phyloP scores from a whole-genome alignment of 495 filamentous ascomycete genomes.

The Penicillium antarcticum region DNA sequence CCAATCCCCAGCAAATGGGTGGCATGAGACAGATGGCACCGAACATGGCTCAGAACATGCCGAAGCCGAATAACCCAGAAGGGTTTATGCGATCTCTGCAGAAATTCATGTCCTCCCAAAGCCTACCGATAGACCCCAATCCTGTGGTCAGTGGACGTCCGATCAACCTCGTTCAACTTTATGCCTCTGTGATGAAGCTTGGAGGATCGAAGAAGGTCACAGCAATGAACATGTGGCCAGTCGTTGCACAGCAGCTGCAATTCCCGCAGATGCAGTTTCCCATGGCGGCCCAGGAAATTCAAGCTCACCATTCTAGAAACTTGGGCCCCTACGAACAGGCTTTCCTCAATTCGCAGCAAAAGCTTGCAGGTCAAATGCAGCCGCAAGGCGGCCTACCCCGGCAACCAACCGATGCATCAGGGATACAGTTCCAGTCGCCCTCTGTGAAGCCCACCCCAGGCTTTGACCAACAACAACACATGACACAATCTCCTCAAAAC shows the following conservation, averaged over 20 bases:
- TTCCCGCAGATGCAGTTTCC: constrained; percentile 65
- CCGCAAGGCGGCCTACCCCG: constrained; percentile 35
- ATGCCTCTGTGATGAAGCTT: constrained; percentile 67
- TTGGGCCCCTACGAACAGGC: constrained; percentile 70
- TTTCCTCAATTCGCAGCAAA: constrained; percentile 59
- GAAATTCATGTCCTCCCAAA: constrained; percentile 66
- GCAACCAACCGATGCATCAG: constrained; percentile 34
- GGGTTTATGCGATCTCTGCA: constrained; percentile 73
- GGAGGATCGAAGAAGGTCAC: constrained; percentile 76
- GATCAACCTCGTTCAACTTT: constrained; percentile 71
- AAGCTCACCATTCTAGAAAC: constrained; percentile 69
- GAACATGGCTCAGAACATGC: constrained; percentile 67
- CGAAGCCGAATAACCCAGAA: constrained; percentile 55
- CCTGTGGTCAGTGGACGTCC: constrained; percentile 67
- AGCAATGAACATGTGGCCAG: constrained; percentile 64
- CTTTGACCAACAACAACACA: constrained; percentile 34
- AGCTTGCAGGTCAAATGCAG: constrained; percentile 52
- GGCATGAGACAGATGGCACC: constrained; percentile 59
- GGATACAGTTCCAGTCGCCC: constrained; percentile 40
- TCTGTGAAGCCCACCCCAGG: constrained; percentile 28
- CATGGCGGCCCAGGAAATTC: constrained; percentile 63
- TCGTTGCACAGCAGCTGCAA: constrained; percentile 63
- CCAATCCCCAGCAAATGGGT: constrained; percentile 47
- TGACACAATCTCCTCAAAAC: constrained; percentile 37
- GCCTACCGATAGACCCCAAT: constrained; percentile 64